Base-by-base conservation (phyloP, 352 stramenopile species). In the Blastocystis sp. region DNA sequence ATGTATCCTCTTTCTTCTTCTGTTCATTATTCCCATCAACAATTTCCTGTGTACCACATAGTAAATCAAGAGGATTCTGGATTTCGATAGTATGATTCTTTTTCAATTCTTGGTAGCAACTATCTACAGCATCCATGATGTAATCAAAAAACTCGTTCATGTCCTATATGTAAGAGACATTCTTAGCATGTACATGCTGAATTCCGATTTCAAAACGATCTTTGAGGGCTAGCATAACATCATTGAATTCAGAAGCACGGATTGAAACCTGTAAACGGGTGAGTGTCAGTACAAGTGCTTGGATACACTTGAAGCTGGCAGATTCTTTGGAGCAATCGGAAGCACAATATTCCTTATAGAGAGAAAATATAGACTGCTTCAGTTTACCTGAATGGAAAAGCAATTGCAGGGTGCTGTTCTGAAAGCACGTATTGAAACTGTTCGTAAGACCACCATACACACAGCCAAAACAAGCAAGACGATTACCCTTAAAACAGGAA, bases 81-180 rank as follows among this genome's bases (percentile, higher is more conserved):
- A 55, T 53, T 13, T 26, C 11, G 23, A 3, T 11, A 23, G 23
- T 9, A 3, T 3, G 5, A 26, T 20, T 34, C 55, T 84, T 84
- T 55, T 68, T 84, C 47, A 84, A 34, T 4, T 9, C 29, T 13
- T 66, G 13, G 29, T 84, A 84, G 15, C 73, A 84, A 3, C 7
- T 68, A 23, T 84, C 73, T 18, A 84, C 29, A 26, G 47, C 50
- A 23, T 59, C 37, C n/a, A 84, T 47, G 8, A 84, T 26, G 39
- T 84, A 84, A 20, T 84, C 73, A n/a, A 39, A 23, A 45, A 41
- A 84, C 73, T 84, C 73, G n/a, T 55, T 47, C 73, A 84, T 64
- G 18, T 84, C 73, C 73, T 84, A 84, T 23, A 15, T 20, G 0
- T 84, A 26, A 84, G 3, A 15, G 8, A 34, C 1, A 5, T 37